Evolutionary conservation across 805 yeast genomes (phyloP).

Genomic region (Wickerhamiella slavikovae): DNA sequence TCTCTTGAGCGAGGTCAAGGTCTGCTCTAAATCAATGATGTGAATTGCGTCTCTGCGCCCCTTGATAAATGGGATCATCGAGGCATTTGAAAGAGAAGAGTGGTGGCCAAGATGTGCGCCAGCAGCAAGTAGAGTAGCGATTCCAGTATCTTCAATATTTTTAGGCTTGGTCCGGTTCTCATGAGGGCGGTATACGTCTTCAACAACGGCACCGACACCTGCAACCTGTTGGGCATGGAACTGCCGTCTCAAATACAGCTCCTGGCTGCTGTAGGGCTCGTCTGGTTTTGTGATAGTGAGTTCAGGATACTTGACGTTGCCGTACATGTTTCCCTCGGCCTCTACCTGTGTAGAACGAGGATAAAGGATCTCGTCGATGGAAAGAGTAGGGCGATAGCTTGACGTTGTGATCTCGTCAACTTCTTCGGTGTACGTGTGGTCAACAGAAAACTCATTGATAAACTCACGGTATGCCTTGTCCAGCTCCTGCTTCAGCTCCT

Average conservation of each 20-base stretch:
- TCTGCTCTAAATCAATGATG: constrained; percentile 74
- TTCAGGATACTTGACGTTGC: constrained; percentile 29
- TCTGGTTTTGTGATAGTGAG: constrained; percentile 37
- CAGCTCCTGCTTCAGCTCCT: constrained; percentile 15
- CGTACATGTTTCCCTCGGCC: constrained; percentile 8
- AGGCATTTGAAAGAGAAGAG: constrained; percentile 42
- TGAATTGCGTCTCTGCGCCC: constrained; percentile 86
- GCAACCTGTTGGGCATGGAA: constrained; percentile 37
- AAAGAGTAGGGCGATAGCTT: constrained; percentile 6
- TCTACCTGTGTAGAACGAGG: neutral
- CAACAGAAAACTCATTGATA: constrained; percentile 13
- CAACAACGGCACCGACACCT: constrained; percentile 41
- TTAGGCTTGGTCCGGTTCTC: constrained; percentile 42
- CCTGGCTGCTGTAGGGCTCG: constrained; percentile 58
- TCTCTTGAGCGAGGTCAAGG: constrained; percentile 50
- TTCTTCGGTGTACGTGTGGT: constrained; percentile 12
- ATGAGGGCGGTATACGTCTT: constrained; percentile 48
- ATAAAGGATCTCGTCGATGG: constrained; percentile 3
- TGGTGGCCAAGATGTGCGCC: constrained; percentile 93
- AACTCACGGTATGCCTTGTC: constrained; percentile 13
- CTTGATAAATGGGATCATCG: constrained; percentile 67
- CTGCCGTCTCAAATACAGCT: constrained; percentile 52
- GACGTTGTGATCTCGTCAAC: constrained; percentile 7
- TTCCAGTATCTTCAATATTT: constrained; percentile 33
- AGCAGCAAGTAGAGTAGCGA: constrained; percentile 62